Evolutionary conservation across 164 flowering plant species (phyloP), one percentile per base, ranked within the genome.

Genomic region (Tetrastigma voinierianum): DNA sequence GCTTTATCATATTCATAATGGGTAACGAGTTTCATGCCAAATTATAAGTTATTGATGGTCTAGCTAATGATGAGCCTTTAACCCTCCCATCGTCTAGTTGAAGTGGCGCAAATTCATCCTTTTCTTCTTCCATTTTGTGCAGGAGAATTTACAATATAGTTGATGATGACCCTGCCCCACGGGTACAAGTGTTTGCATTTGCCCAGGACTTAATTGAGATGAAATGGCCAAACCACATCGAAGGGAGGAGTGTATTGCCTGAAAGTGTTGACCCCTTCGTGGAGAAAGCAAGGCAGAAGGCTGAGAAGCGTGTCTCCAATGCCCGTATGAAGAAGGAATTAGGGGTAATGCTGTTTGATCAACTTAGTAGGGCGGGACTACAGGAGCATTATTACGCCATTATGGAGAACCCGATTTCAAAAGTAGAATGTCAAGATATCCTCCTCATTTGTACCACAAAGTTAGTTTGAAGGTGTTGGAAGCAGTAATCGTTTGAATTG

Each of bases 161-260:
- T 1, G 97, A 94, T 62, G 98, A 94, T 59, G 85, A 87, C 46
- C 97, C 96, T 52, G 86, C 96, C 12, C 91, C 96, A 8, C 77
- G 96, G 9, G 74, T 65, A 52, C 91, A 89, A 68, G 98, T 92
- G 10, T 89, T 95, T 76, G 77, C 75, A 43, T 89, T 78, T 69
- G 98, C 97, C 10, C 59, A 57, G 62, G 51, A 69, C 40, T 70
- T 95, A 79, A 61, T 95, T 2, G 76, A 81, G 65, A 67, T 78
- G 23, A 86, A 73, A 69, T 87, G 89, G 89, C 89, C 95, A 4
- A 83, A 76, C 52, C 62, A 32, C 51, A 45, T 75, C 44, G 67
- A 70, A n/a, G 56, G 61, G 13, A 3, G 14, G n/a, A 3, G 14
- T 25, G 1, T 48, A 8, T 52, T 66, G 55, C 25, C 71, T 8